Evolutionary conservation across 2,329 filamentous ascomycete species (phyloP).

Genomic region (Colletotrichum gigasporum): DNA sequence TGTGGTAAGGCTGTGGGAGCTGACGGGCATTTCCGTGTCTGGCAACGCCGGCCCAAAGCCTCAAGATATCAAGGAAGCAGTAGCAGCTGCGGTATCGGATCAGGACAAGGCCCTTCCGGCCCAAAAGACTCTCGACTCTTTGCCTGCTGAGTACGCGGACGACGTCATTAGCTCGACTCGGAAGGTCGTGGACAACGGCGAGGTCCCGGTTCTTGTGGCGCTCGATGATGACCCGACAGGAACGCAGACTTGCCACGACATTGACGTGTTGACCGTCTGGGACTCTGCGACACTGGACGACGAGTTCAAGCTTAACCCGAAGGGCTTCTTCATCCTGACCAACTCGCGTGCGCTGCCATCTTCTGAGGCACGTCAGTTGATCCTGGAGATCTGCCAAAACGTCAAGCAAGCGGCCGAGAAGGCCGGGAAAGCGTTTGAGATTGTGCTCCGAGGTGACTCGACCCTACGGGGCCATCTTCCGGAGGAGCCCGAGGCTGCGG

Average conservation of each 20-base stretch:
- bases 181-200: conserved; percentile 30
- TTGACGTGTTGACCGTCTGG: conserved; percentile 65
- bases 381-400: conserved; percentile 60
- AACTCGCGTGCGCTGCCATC: conserved; percentile 66
- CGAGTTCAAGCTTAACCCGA: conserved; percentile 33
- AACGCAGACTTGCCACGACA: conserved; percentile 69
- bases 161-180: conserved; percentile 36
- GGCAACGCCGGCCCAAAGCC: conserved; percentile 22
- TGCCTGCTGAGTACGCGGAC: conserved; percentile 35
- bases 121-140: conserved; percentile 33
- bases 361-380: conserved; percentile 54
- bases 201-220: conserved; percentile 43
- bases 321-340: conserved; percentile 69
- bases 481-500: conserved; percentile 61
- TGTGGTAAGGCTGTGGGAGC: conserved; percentile 50
- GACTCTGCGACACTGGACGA: conserved; percentile 41
- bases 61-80: background rate
- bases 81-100: background rate
- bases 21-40: conserved; percentile 35
- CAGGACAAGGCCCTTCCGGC: conserved; percentile 31
- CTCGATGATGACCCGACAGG: conserved; percentile 67
- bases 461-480: conserved; percentile 67
- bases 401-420: conserved; percentile 53
- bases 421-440: conserved; percentile 54
- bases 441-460: conserved; percentile 66